These are phyloP conservation scores for Capsicum chinense DNA, from an alignment of 257 asterid species.

Conservation along the genomic window DNA sequence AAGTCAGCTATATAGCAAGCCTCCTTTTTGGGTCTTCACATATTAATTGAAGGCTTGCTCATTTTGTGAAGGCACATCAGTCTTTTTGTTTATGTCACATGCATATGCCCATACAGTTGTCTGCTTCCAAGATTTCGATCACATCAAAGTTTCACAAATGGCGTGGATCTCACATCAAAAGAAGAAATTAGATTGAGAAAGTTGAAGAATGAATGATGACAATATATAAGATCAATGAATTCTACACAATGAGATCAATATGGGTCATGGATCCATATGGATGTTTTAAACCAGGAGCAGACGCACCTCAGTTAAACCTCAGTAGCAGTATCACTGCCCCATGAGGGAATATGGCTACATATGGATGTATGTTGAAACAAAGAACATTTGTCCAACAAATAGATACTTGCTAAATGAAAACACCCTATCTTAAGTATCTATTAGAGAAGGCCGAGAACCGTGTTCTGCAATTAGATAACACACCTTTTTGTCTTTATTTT, in stretches of 20 bases:
- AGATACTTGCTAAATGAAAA: background rate
- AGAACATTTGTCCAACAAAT: background rate
- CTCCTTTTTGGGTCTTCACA: background rate
- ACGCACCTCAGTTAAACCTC: background rate
- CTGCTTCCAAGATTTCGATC: background rate
- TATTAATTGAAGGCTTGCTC: background rate
- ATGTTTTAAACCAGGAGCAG: background rate
- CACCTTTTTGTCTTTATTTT: slow-evolving; percentile 83
- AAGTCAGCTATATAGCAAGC: background rate
- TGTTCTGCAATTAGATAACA: slow-evolving; percentile 24
- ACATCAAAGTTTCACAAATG: background rate
- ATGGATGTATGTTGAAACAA: background rate
- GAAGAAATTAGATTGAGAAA: background rate
- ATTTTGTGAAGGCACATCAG: background rate
- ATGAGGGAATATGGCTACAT: background rate
- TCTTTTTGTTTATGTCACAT: background rate
- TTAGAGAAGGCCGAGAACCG: background rate
- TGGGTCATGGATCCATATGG: background rate
- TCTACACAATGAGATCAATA: background rate
- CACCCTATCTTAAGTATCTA: background rate
- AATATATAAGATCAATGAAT: background rate
- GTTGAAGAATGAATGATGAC: background rate
- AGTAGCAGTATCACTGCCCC: background rate
- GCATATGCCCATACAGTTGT: background rate
- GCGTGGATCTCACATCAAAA: background rate